Conservation (phyloP, 1,284 basidiomycete genomes). For the Cronartium ribicola region DNA sequence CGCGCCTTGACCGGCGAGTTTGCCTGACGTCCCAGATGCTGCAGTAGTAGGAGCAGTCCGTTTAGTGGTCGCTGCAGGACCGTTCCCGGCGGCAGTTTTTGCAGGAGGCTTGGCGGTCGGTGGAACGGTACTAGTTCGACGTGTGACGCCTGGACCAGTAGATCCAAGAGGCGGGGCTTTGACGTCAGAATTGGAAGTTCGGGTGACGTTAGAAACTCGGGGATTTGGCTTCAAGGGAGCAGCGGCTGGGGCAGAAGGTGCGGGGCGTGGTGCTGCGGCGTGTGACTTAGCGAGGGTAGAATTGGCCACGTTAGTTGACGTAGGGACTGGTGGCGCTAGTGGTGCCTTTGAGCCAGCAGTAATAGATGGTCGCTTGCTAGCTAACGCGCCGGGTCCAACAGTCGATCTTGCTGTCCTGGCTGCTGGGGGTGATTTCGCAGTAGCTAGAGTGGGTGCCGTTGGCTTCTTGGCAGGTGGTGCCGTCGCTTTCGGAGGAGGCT, state of each 20-base stretch:
- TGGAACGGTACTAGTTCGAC: slow-evolving; percentile 17
- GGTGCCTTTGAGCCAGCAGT: not conserved
- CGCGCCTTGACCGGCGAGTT: slow-evolving; percentile 1
- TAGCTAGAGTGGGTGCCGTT: not conserved
- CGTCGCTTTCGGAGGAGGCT: slow-evolving; percentile 3
- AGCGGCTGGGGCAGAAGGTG: not conserved
- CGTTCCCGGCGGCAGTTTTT: slow-evolving; percentile 9
- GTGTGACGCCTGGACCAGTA: not conserved
- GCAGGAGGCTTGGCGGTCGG: slow-evolving; percentile 6
- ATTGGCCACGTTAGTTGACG: not conserved
- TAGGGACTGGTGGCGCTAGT: not conserved
- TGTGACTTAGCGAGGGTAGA: not conserved
- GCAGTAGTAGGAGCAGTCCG: slow-evolving; percentile 1
- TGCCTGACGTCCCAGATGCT: slow-evolving; percentile 8
- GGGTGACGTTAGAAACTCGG: not conserved
- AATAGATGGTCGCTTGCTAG: not conserved
- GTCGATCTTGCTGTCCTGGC: not conserved
- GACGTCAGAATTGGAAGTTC: not conserved
- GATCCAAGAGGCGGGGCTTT: not conserved
- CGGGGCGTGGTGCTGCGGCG: not conserved
- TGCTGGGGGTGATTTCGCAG: not conserved
- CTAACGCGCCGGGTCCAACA: not conserved
- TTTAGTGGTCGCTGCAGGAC: slow-evolving; percentile 13
- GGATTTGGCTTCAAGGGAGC: slow-evolving; percentile 11
- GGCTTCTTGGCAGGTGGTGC: slow-evolving; percentile 8